phyloP scores from a whole-genome alignment of 129 eudicot species.

The Solidago caesia region DNA sequence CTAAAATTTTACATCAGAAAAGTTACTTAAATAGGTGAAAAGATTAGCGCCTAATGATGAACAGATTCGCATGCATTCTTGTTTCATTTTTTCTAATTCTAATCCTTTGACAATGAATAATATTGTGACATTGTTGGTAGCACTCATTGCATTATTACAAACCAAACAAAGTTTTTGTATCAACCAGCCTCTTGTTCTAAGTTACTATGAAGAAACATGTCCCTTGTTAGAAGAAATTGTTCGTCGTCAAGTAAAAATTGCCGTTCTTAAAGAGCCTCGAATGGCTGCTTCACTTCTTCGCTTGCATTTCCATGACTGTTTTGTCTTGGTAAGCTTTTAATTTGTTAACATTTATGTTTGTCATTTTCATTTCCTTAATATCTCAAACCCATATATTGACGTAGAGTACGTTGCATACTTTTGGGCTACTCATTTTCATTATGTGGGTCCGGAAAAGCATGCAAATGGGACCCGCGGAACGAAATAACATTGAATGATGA shows the following conservation, averaged over 20 bases:
- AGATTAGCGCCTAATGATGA: not conserved
- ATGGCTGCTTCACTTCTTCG: conserved; percentile 70
- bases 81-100: not conserved
- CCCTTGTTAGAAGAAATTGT: conserved; percentile 50
- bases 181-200: conserved; percentile 33
- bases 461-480: not conserved
- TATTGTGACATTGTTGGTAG: conserved; percentile 10
- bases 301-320: conserved; percentile 68
- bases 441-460: not conserved
- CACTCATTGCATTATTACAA: conserved; percentile 14
- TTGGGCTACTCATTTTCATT: not conserved
- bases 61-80: not conserved
- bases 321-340: conserved; percentile 47
- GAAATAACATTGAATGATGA: not conserved
- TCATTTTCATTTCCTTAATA: not conserved
- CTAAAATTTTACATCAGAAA: not conserved
- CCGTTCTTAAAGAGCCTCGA: conserved; percentile 52
- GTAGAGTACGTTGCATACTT: not conserved
- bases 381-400: not conserved
- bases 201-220: conserved; percentile 50
- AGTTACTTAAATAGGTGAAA: conserved; percentile 22
- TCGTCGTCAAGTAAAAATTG: conserved; percentile 44
- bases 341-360: not conserved
- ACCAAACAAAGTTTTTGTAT: conserved; percentile 17
- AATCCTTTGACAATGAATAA: conserved; percentile 20